A percentile compares a stretch with the other conserved stretches of the same genome.
Conservation (phyloP, 306 rosid genomes). For the Glycine soja region DNA sequence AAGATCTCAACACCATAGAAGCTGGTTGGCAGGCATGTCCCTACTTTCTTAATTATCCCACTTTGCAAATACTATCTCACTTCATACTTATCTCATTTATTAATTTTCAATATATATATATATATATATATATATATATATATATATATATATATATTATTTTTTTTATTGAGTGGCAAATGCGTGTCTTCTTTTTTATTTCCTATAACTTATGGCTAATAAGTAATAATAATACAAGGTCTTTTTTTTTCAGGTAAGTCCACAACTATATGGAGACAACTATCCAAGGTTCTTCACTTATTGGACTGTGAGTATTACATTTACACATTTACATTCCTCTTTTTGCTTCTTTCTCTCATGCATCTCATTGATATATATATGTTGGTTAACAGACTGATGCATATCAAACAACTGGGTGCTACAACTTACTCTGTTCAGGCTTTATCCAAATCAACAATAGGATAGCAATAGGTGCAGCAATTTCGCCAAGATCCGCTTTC, state of each 20-base stretch:
- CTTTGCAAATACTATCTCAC: neutral
- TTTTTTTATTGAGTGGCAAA: neutral
- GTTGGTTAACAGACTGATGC: slow-evolving; percentile 78
- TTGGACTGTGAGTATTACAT: slow-evolving; percentile 83
- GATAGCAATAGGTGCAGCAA: slow-evolving; percentile 97
- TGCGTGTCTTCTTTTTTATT: neutral
- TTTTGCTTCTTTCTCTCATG: neutral
- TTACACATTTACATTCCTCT: neutral
- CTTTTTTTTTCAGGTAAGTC: slow-evolving; percentile 77
- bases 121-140: no score
- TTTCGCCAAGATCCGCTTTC: slow-evolving; percentile 83
- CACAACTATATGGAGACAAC: slow-evolving; percentile 93
- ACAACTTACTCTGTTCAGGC: slow-evolving; percentile 94
- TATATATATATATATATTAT: no score
- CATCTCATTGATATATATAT: neutral
- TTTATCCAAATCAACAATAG: slow-evolving; percentile 92
- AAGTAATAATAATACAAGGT: neutral
- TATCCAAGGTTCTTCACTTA: slow-evolving; percentile 95
- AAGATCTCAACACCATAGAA: slow-evolving; percentile 93
- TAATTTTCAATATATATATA: neutral
- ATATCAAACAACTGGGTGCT: slow-evolving; percentile 96
- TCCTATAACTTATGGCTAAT: neutral
- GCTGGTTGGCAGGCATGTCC: slow-evolving; percentile 99
- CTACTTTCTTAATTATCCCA: neutral
- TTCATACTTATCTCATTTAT: neutral